These are phyloP conservation scores for Tetrahymena elliotti DNA, from an alignment of 73 alveolate genomes.

Conservation along the genomic window DNA sequence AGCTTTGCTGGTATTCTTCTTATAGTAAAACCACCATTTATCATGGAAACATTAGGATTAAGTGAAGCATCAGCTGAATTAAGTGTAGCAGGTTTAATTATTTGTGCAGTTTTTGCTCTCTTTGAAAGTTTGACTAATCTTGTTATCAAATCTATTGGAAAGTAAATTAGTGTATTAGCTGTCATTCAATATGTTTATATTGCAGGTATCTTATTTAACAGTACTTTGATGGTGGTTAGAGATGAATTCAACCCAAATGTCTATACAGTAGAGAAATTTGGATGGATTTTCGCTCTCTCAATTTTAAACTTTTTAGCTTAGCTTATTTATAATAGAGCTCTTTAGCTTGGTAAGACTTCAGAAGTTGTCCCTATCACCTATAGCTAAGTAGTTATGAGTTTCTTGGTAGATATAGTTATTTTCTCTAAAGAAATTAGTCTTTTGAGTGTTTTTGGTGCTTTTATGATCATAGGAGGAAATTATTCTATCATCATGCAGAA, in stretches of 20 bases:
- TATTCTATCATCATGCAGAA: background rate
- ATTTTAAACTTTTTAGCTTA: background rate
- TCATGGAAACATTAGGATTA: background rate
- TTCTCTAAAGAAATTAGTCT: background rate
- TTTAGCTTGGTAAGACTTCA: background rate
- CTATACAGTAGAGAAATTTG: background rate
- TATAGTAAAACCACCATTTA: background rate
- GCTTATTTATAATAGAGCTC: background rate
- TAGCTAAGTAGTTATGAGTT: background rate
- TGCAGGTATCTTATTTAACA: background rate
- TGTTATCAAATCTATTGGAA: background rate
- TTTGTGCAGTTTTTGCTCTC: background rate
- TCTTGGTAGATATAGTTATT: background rate
- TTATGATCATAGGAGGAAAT: background rate
- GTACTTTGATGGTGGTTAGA: background rate
- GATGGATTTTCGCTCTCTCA: background rate
- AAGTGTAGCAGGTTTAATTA: background rate
- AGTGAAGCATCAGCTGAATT: background rate
- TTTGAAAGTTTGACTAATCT: background rate
- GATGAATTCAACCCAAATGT: background rate
- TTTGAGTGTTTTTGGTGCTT: background rate
- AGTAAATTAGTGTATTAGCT: background rate
- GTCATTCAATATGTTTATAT: background rate
- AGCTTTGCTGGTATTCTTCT: background rate
- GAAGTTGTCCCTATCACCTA: background rate